Evolutionary conservation across 2,329 filamentous ascomycete species (phyloP).

Genomic region (Allantophomopsis lycopodina): DNA sequence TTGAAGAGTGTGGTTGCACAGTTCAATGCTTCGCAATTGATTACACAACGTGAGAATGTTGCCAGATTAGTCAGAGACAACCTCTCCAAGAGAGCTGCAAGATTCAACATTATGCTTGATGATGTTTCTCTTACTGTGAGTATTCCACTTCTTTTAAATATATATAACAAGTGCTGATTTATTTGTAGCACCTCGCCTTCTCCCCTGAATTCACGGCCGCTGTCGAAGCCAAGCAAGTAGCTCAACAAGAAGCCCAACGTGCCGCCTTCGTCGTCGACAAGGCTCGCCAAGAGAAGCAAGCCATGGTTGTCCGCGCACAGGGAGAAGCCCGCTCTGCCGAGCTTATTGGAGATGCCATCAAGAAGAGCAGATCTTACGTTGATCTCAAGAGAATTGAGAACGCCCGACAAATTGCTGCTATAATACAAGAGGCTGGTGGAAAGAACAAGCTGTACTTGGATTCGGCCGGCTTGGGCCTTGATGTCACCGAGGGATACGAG

Average conservation of each 20-base stretch:
- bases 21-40: slow-evolving; percentile 96
- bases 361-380: slow-evolving; percentile 96
- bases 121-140: slow-evolving; percentile 92
- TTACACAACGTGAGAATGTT: slow-evolving; percentile 97
- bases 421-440: slow-evolving; percentile 73
- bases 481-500: slow-evolving; percentile 49
- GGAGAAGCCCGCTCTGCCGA: slow-evolving; percentile 97
- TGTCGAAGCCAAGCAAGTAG: slow-evolving; percentile 62
- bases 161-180: not conserved
- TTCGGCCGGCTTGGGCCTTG: slow-evolving; percentile 78
- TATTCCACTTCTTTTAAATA: slow-evolving; percentile 2
- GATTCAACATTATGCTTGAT: slow-evolving; percentile 95
- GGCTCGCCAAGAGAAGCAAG: slow-evolving; percentile 97
- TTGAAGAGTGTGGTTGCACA: slow-evolving; percentile 97
- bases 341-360: slow-evolving; percentile 97
- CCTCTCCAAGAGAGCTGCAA: slow-evolving; percentile 74
- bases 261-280: slow-evolving; percentile 98
- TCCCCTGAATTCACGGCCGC: slow-evolving; percentile 62
- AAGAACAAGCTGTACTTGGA: slow-evolving; percentile 93
- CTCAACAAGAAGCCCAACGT: slow-evolving; percentile 87
- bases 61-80: slow-evolving; percentile 86
- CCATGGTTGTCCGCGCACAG: slow-evolving; percentile 94
- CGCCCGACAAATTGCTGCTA: slow-evolving; percentile 73
- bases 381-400: slow-evolving; percentile 98
- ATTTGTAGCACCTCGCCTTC: slow-evolving; percentile 50